Conservation (phyloP, 805 yeast species). For the Suhomyces sp. region DNA sequence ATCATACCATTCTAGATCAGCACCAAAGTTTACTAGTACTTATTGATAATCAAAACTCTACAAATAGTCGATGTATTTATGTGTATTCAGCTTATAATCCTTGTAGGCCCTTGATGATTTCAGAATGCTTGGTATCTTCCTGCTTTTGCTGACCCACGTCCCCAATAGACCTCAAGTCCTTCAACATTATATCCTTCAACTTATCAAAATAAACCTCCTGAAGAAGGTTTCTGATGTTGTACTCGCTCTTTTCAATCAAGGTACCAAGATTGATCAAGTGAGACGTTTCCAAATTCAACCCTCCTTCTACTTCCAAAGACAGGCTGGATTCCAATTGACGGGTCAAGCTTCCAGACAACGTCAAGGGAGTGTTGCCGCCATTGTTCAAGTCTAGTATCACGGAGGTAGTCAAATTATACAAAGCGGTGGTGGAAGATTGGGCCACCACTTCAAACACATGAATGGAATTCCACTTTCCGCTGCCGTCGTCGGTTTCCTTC, state of each 20-base stretch:
- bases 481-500: constrained; percentile 51
- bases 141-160: constrained; percentile 28
- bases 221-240: constrained; percentile 77
- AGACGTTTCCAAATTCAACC: constrained; percentile 46
- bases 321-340: constrained; percentile 69
- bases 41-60: too few relatives aligned
- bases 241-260: constrained; percentile 83
- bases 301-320: constrained; percentile 34
- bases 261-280: constrained; percentile 86
- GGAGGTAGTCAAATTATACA: constrained; percentile 80
- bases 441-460: constrained; percentile 81
- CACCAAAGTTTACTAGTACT: too few relatives aligned
- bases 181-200: constrained; percentile 75
- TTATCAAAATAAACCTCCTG: constrained; percentile 96
- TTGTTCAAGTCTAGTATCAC: constrained; percentile 69
- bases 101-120: constrained; percentile 39
- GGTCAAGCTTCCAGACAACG: constrained; percentile 78
- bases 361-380: constrained; percentile 22
- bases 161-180: constrained; percentile 40
- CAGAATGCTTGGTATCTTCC: constrained; percentile 33
- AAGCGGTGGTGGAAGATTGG: constrained; percentile 33
- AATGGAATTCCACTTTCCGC: constrained; percentile 85
- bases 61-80: too few relatives aligned
- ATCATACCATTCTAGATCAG: too few relatives aligned
- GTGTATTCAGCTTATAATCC: constrained; percentile 16